Conservation (phyloP, 306 rosid species). For the Albizia julibrissin region DNA sequence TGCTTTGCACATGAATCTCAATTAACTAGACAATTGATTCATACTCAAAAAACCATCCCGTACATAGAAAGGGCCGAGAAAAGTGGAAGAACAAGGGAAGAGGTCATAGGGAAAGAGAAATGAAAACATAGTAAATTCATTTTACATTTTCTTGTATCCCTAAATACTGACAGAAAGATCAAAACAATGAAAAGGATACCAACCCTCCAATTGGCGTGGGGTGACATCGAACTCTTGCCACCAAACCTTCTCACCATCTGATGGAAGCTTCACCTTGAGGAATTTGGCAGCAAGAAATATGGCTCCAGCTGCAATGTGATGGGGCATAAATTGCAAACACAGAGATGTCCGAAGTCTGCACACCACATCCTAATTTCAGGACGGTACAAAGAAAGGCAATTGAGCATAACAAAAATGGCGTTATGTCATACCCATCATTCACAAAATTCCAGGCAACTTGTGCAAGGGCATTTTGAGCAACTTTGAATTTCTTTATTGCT, state of each 20-base stretch:
- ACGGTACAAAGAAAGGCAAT: constrained; percentile 47
- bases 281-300: constrained; percentile 99
- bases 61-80: neutral
- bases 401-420: constrained; percentile 46
- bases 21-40: constrained; percentile 15
- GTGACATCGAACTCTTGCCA: constrained; percentile 99
- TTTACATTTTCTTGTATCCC: constrained; percentile 42
- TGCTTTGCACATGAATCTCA: neutral
- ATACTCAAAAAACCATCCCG: constrained; percentile 11
- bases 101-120: constrained; percentile 27
- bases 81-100: constrained; percentile 9
- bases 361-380: constrained; percentile 65
- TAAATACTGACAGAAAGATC: constrained; percentile 38
- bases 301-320: constrained; percentile 99
- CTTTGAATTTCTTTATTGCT: constrained; percentile 97
- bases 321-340: constrained; percentile 98
- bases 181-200: constrained; percentile 50
- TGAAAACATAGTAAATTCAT: constrained; percentile 36
- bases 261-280: constrained; percentile 97
- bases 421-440: constrained; percentile 89
- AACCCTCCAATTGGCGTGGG: constrained; percentile 99
- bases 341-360: constrained; percentile 99
- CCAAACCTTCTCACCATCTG: constrained; percentile 99
- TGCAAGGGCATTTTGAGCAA: constrained; percentile 97
- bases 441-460: constrained; percentile 99